Evolutionary conservation across 768 basidiomycete species (phyloP).

Genomic region (Panellus pusillus): DNA sequence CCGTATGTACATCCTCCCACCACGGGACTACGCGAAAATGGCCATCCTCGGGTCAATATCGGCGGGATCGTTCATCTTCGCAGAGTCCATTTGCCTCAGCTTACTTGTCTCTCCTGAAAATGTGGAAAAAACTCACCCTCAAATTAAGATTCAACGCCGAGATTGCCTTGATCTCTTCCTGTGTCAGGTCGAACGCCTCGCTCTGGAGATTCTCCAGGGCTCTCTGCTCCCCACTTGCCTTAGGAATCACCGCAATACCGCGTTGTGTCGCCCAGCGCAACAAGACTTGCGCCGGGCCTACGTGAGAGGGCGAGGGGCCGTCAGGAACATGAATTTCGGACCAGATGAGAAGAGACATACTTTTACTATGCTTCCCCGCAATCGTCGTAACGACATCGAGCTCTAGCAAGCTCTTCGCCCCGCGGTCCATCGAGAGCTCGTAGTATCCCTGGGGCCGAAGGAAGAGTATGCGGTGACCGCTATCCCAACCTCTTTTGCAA

Average conservation of each 20-base stretch:
- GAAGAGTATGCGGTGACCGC: constrained; percentile 66
- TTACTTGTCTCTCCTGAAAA: neutral
- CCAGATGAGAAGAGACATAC: constrained; percentile 30
- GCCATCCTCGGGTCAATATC: constrained; percentile 64
- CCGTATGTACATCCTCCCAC: no score
- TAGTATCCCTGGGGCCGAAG: constrained; percentile 51
- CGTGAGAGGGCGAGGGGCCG: no score
- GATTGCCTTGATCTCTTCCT: constrained; percentile 47
- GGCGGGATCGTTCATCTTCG: constrained; percentile 68
- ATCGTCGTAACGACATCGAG: constrained; percentile 46
- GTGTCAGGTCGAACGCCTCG: constrained; percentile 48
- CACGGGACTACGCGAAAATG: constrained; percentile 59
- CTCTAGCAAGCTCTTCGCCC: constrained; percentile 50
- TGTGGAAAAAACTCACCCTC: constrained; percentile 46
- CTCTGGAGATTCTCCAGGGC: constrained; percentile 55
- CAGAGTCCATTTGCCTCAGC: no score
- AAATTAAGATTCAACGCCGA: constrained; percentile 53
- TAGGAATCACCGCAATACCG: constrained; percentile 72
- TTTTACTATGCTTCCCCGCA: constrained; percentile 52
- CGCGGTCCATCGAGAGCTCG: constrained; percentile 65
- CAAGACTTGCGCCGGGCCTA: constrained; percentile 60
- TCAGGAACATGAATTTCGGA: constrained; percentile 27
- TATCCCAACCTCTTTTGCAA: constrained; percentile 58
- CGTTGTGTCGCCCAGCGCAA: constrained; percentile 81
- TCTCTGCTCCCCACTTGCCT: constrained; percentile 52